phyloP scores from a whole-genome alignment of 345 rosid genomes.

The Boechera retrofracta region DNA sequence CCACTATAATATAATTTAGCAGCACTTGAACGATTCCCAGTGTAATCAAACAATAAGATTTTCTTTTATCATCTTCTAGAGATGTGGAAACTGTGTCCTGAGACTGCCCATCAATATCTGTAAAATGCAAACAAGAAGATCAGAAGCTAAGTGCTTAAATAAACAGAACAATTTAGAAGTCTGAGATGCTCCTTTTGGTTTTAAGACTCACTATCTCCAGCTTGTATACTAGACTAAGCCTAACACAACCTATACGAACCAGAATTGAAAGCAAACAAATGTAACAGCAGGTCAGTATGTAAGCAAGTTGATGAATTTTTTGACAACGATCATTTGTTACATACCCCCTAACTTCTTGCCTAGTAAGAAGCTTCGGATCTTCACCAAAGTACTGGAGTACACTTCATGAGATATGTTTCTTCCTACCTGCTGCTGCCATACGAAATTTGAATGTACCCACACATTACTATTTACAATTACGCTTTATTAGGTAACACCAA shows the following conservation, averaged over 20 bases:
- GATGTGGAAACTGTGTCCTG: slow-evolving; percentile 56
- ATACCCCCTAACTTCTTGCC: slow-evolving; percentile 64
- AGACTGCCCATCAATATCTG: slow-evolving; percentile 66
- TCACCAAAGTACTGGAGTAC: slow-evolving; percentile 61
- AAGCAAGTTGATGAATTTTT: background rate
- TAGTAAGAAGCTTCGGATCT: slow-evolving; percentile 57
- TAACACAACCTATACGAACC: slow-evolving; percentile 11
- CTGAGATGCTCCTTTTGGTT: slow-evolving; percentile 5
- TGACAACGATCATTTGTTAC: slow-evolving; percentile 21
- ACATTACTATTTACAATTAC: background rate
- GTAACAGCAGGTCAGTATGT: background rate
- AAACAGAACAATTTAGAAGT: background rate
- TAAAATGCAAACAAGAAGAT: slow-evolving; percentile 42
- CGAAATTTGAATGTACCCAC: slow-evolving; percentile 6
- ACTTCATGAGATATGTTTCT: slow-evolving; percentile 56
- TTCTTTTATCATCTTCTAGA: slow-evolving; percentile 61
- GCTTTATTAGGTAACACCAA: slow-evolving; percentile 13
- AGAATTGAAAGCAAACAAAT: slow-evolving; percentile 19
- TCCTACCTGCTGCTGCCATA: slow-evolving; percentile 56
- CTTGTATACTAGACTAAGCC: slow-evolving; percentile 27
- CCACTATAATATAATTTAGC: slow-evolving; percentile 58
- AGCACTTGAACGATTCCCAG: slow-evolving; percentile 68
- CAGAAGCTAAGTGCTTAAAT: slow-evolving; percentile 22
- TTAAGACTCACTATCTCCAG: slow-evolving; percentile 6
- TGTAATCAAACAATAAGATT: slow-evolving; percentile 56